These are phyloP conservation scores for Marchantia paleacea DNA, from an alignment of 225 moss, liverwort and hornwort genomes.

Conservation along the genomic window DNA sequence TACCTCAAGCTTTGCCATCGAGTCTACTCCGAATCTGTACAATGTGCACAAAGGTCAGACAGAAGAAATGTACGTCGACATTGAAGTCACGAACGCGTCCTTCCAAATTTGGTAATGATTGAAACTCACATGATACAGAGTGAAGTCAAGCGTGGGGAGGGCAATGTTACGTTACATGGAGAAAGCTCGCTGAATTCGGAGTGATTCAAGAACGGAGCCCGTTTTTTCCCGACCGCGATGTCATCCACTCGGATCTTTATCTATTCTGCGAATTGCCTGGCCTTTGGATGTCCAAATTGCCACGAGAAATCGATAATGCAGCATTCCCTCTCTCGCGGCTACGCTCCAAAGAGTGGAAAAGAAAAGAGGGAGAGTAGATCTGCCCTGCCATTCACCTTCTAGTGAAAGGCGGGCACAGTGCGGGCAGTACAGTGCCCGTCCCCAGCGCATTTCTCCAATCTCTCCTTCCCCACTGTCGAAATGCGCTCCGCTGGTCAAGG, in stretches of 20 bases:
- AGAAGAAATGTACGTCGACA: neutral
- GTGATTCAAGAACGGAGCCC: neutral
- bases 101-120: neutral
- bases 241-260: constrained; percentile 14
- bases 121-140: neutral
- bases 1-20: constrained; percentile 12
- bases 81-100: neutral
- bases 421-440: neutral
- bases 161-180: neutral
- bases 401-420: neutral
- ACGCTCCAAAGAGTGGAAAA: constrained; percentile 3
- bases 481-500: too few species aligned
- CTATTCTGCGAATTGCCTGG: constrained; percentile 5
- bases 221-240: neutral
- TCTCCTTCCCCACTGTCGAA: too few species aligned
- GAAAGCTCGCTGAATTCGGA: neutral
- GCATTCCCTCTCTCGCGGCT: constrained; percentile 9
- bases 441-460: neutral
- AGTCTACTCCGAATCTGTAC: neutral
- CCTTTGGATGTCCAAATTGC: neutral
- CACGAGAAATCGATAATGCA: constrained; percentile 9
- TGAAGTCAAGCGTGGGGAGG: too few species aligned
- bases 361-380: constrained; percentile 15
- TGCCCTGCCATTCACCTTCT: constrained; percentile 1
- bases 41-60: neutral